These are phyloP conservation scores for Mycosphaerella arachidis DNA, from an alignment of 2,329 filamentous ascomycete genomes.

Conservation along the genomic window DNA sequence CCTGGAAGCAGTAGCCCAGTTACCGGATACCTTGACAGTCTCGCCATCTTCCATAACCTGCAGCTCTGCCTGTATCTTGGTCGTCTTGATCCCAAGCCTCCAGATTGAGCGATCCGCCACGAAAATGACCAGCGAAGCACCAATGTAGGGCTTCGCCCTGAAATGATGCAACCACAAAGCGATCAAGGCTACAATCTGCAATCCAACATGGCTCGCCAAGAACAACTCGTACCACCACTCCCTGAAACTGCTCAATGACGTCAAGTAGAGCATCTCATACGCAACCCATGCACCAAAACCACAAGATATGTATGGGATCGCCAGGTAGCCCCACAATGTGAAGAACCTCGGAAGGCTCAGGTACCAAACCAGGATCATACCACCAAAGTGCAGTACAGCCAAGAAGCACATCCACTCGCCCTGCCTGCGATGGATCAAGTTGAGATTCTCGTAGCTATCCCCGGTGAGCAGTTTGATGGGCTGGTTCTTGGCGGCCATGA, in stretches of 20 bases:
- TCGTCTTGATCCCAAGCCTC: slow-evolving; percentile 51
- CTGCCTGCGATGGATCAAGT: slow-evolving; percentile 61
- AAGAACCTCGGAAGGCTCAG: slow-evolving; percentile 29
- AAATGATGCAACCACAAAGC: slow-evolving; percentile 59
- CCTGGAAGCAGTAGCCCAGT: slow-evolving; percentile 35
- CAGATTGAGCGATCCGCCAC: slow-evolving; percentile 55
- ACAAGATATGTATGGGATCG: slow-evolving; percentile 49
- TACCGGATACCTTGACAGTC: slow-evolving; percentile 49
- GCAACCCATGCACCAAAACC: slow-evolving; percentile 53
- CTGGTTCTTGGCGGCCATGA: slow-evolving; percentile 63
- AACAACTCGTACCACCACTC: slow-evolving; percentile 61
- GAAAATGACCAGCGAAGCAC: slow-evolving; percentile 53
- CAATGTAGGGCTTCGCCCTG: slow-evolving; percentile 51
- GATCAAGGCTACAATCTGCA: slow-evolving; percentile 53
- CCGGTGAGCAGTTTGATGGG: slow-evolving; percentile 58
- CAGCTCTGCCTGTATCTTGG: slow-evolving; percentile 47
- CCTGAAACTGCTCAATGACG: slow-evolving; percentile 57
- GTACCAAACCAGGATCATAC: slow-evolving; percentile 55
- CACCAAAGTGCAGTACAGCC: slow-evolving; percentile 52
- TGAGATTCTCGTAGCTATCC: slow-evolving; percentile 61
- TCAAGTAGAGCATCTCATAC: slow-evolving; percentile 60
- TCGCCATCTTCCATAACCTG: slow-evolving; percentile 53
- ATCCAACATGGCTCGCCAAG: slow-evolving; percentile 53
- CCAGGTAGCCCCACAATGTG: slow-evolving; percentile 48
- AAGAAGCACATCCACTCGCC: slow-evolving; percentile 60